Base-by-base conservation (phyloP, 208 protist species). In the Leptomonas pyrrhocoris region DNA sequence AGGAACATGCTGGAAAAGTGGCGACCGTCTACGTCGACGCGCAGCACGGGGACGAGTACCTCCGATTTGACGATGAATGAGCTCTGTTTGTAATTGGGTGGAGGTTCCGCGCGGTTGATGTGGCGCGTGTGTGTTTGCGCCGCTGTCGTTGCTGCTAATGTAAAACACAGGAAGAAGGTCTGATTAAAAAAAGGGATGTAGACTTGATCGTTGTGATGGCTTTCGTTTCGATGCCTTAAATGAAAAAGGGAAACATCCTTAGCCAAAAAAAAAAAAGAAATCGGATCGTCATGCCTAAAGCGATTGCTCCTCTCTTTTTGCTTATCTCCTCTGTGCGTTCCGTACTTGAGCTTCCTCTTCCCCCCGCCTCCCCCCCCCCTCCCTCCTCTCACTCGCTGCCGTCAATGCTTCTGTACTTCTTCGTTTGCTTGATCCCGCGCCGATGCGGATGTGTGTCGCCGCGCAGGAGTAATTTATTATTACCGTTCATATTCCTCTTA, bases 1-100 rank as follows among this genome's bases (percentile, higher is more conserved):
- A 73, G 50, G 61, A 70, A 34, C 69, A 85, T 54, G 61, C 76
- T 5, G 56, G 59, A 15, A 57, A 71, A 19, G 45, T 51, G 43
- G 76, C 53, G 28, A 58, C 38, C 2, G 69, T 78, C 23, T 69
- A 68, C 25, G 34, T 51, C 25, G 69, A 85, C 30, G 49, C 21
- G 15, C 4, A 25, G 8, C 46, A 42, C 18, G 55, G 57, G 2
- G 42, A 28, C 21, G 75, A 81, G 54, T 77, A 77, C 59, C 43
- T 85, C 3, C 49, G 66, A 15, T 79, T 85, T 50, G 58, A 66
- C 8, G 54, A 23, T 8, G 61, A 51, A 60, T 51, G 54, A 0
- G 50, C 21, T 31, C 25, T 65, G 27, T 15, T 64, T 42, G 15
- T 65, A 16, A 12, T 27, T n/a, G 3, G 34, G 34, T 12, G 34